Evolutionary conservation across 257 asterid species (phyloP), one percentile per base, ranked within the genome.

Genomic region (Ballota nigra): DNA sequence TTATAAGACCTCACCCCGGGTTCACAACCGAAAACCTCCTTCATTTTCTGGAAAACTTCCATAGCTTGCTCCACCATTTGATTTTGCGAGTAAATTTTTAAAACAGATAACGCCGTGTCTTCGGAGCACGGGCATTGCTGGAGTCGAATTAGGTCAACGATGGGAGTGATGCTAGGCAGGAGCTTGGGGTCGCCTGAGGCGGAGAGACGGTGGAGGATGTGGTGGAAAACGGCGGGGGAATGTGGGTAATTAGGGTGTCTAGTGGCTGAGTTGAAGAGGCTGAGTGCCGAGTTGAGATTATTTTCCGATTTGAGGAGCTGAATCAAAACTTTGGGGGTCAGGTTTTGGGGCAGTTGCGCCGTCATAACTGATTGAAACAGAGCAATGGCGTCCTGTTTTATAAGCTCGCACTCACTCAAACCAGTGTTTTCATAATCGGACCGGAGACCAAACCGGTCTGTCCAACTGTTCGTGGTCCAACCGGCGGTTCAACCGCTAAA

Each of bases 191-290:
- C 82, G 4, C 68, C 22, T 29, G 92, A 77, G 66, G 75, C 63
- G 75, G 96, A 83, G 77, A 91, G 80, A 63, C 96, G 96, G 77
- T 81, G 91, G 81, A 94, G 97, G 74, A 91, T 78, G 79, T 88
- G 92, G 78, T 84, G 84, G 83, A 82, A 89, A 69, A 82, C 87
- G 56, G 84, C 75, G 53, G 86, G 66, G 41, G 87, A 63, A 56
- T 83, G 92, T 36, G 82, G 69, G 83, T 80, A 88, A 58, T 76
- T 70, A 51, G 92, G 95, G 68, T 77, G 80, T 68, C 61, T 56
- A 38, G 67, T 81, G 52, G 97, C 92, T 9, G 89, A 77, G 70
- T 89, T 77, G 81, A 94, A 94, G 10, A 94, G 81, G 69, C 67
- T 73, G 77, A 91, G 81, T 6, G 91, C 92, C 22, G 86, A 63